Base-by-base conservation (phyloP, 208 protist genomes). In the Wallacemonas sp. region DNA sequence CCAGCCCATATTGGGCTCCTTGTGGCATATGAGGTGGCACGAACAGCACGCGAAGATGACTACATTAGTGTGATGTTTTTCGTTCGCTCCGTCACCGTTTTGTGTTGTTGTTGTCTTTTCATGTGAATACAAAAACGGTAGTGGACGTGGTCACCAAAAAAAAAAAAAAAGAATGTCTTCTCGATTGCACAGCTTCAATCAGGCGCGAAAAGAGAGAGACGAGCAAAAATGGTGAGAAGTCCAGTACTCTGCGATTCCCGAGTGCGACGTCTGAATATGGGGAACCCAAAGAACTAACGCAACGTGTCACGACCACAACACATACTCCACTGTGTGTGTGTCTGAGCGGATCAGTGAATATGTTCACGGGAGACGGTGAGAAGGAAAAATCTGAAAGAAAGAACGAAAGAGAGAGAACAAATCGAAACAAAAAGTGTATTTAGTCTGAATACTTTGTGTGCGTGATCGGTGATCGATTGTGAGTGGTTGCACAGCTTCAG, bases 181-280 rank as follows among this genome's bases (percentile, higher is more conserved):
- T 14, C 42, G 42, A 48, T 48, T 48, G 42, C 42, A 48, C 42
- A 48, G n/a, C 42, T 48, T 48, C 42, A 48, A 16, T 25, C 42
- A 48, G 42, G 42, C 42, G 42, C 42, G 42, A 48, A 48, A 48
- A 48, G 42, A 14, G 16, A 48, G n/a, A 48, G n/a, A 12, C 36
- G 36, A 39, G 36, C 8, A 12, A 12, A 12, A 12, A 16, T 12
- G 36, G 4, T 12, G 4, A 4, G 8, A 39, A 16, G 4, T 39
- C 36, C 36, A 12, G 12, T 39, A 4, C 36, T 39, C 36, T 16
- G 36, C 8, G 8, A 39, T 16, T n/a, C n/a, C 36, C 4, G 4
- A 39, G 36, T 39, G 4, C 12, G 4, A 39, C 36, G 4, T 39
- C 12, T 39, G 36, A 39, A n/a, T n/a, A n/a, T 39, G 36, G 36